Base-by-base conservation (phyloP, 108 stramenopile species). In the Parmales sp. region DNA sequence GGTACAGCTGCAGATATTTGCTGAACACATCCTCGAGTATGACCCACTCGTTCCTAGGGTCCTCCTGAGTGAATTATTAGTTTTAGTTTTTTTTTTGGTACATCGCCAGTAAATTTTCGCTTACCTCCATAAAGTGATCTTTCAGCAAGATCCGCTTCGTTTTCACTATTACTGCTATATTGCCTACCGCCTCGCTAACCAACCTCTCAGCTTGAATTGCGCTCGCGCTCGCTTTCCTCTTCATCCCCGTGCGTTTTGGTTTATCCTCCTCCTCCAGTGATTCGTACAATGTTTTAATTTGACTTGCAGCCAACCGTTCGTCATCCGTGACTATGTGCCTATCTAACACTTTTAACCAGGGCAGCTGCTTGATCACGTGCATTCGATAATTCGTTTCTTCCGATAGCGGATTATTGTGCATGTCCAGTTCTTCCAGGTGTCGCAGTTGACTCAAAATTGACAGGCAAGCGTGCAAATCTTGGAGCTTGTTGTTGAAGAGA, bases 331-430 rank as follows among this genome's bases (percentile, higher is more conserved):
- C 37, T 23, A 18, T 41, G 39, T 45, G 23, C 29, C 28, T 26
- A 36, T 67, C 66, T 18, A 67, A 34, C 18, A 36, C 45, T 2
- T 67, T 29, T 31, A 67, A 46, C 66, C 66, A 67, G 25, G 66
- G 66, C 26, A 67, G 39, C 20, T 26, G 5, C 45, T 48, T 45
- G 31, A 67, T 48, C 4, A 67, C 66, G 66, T 48, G 66, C 34
- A 68, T 48, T 34, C 70, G 60, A 37, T 64, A 70, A 22, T 20
- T 39, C 38, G 45, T 49, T 26, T 70, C 70, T 22, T 70, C 37
- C 5, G 70, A 31, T 26, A 63, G 45, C 16, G 70, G 70, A 37
- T 70, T 70, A 4, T 19, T 39, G 20, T 37, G 29, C 43, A 70
- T 44, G 65, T 70, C 70, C 19, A 70, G 34, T 1, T 19, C n/a